Evolutionary conservation across 768 basidiomycete species (phyloP), one percentile per base, ranked within the genome.

Genomic region (Psilocybe sp.): DNA sequence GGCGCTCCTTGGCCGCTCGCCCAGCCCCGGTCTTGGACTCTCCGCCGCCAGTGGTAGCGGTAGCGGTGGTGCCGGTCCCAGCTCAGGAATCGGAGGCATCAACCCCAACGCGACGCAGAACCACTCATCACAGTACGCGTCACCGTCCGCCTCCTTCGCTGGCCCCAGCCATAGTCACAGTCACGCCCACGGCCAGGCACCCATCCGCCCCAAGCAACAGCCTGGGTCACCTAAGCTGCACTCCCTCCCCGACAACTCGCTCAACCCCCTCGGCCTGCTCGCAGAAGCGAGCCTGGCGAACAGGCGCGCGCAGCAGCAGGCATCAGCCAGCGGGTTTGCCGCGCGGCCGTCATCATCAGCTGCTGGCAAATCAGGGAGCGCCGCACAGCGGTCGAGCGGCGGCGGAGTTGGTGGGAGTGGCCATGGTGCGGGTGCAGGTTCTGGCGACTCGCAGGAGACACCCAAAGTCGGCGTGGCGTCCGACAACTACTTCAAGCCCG

Each of bases 241-340:
- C 56, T 91, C 84, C 0, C 70, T 98, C 4, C 96, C 96, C 0
- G 94, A 98, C 65, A 96, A 96, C 62, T 73, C 89, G 0, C 73
- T 98, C 35, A 98, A 96, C 55, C 96, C 96, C 4, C 75, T 98
- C 10, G 96, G 96, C 0, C 72, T 98, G 0, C 77, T 98, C 14
- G 96, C 93, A 0, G 95, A 98, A 63, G 90, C 92, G 0, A 91
- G 87, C 60, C 69, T 91, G 20, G 87, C 85, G 1, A 89, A 87
- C 57, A 78, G 89, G 5, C 73, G 82, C 20, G 82, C 81, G 1
- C 78, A 84, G 40, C 75, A 28, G 23, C 23, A 75, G 0, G 69
- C 70, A 5, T 66, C 72, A 23, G 60, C 71, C 3, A 70, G 62
- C 36, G 73, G 70, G 1, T 61, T 79, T 44, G 64, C 68, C 14